These are phyloP conservation scores for Calonectria honghensis DNA, from an alignment of 2,329 filamentous ascomycete genomes.

Conservation along the genomic window DNA sequence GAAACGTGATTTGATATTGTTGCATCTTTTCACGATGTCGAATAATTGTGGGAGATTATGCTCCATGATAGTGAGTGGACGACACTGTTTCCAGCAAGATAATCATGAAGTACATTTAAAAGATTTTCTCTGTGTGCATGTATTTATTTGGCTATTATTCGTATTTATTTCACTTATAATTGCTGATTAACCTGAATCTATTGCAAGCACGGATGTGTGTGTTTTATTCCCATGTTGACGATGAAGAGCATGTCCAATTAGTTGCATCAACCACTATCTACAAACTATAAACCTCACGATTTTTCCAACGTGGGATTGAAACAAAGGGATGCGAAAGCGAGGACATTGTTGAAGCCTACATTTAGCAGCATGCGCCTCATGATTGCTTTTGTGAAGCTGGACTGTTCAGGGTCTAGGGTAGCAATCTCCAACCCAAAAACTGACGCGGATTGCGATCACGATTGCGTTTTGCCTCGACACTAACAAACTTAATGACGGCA, in stretches of 20 bases:
- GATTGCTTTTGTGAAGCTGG: not conserved
- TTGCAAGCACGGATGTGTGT: no score
- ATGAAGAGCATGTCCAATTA: not conserved
- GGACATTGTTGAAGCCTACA: not conserved
- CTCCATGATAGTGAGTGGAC: not conserved
- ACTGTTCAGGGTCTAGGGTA: not conserved
- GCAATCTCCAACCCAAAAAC: not conserved
- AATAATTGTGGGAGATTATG: not conserved
- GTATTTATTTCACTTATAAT: no score
- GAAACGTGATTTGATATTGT: not conserved
- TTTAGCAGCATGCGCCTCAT: not conserved
- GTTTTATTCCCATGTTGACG: no score
- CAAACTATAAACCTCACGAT: not conserved
- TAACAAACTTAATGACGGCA: constrained; percentile 9
- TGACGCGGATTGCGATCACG: not conserved
- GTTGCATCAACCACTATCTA: not conserved
- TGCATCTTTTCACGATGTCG: not conserved
- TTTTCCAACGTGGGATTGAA: not conserved
- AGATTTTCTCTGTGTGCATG: no score
- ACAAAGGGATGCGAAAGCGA: not conserved
- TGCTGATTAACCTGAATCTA: no score
- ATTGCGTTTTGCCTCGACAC: constrained; percentile 20
- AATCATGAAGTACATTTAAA: not conserved
- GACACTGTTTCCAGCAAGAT: not conserved
- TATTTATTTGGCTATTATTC: no score